Conservation (phyloP, 1,284 basidiomycete genomes). For the Tetrapyrgos nigripes region DNA sequence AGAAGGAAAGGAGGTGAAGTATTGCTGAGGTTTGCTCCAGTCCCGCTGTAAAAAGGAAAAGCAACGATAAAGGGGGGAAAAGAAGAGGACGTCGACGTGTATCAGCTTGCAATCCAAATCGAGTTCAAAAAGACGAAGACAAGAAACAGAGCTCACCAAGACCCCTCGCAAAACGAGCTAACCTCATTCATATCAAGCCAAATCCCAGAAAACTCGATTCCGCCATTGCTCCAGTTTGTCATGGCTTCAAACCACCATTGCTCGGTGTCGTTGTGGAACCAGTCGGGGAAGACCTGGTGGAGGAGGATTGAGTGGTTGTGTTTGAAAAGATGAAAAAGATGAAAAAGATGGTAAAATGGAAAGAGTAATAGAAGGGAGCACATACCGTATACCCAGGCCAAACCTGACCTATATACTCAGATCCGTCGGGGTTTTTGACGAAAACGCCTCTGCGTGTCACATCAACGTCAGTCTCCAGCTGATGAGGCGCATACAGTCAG, state of each 20-base stretch:
- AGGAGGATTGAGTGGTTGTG: neutral
- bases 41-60: constrained; percentile 48
- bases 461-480: too few relatives aligned
- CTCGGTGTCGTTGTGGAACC: constrained; percentile 66
- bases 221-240: constrained; percentile 62
- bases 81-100: neutral
- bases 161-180: constrained; percentile 67
- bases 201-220: constrained; percentile 69
- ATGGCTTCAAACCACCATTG: constrained; percentile 66
- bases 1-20: constrained; percentile 52
- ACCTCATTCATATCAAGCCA: constrained; percentile 84
- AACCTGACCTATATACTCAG: constrained; percentile 72
- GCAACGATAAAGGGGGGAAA: neutral
- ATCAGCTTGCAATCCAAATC: too few relatives aligned
- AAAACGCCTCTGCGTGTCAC: constrained; percentile 65
- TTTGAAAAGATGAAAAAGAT: too few relatives aligned
- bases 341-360: too few relatives aligned
- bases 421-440: constrained; percentile 71
- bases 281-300: constrained; percentile 71
- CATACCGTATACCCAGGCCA: constrained; percentile 58
- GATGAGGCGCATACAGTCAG: too few relatives aligned
- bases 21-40: constrained; percentile 57
- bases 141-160: constrained; percentile 52
- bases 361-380: too few relatives aligned
- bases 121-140: too few relatives aligned